phyloP scores from a whole-genome alignment of 1,284 basidiomycete genomes.

The Termitomyces sp. region DNA sequence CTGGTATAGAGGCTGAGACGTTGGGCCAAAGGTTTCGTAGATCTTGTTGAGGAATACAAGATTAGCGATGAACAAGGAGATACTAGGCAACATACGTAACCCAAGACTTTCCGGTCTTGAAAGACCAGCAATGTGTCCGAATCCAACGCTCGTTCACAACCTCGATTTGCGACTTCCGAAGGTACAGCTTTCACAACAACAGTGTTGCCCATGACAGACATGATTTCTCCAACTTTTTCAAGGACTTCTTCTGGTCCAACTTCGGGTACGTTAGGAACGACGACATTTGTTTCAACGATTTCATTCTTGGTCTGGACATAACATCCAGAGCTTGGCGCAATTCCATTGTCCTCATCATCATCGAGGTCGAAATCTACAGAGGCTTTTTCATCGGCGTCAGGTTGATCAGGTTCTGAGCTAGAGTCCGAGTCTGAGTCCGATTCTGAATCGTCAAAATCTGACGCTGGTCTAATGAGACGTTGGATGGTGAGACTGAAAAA shows the following conservation, averaged over 20 bases:
- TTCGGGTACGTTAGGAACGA: conserved; percentile 52
- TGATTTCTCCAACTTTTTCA: conserved; percentile 70
- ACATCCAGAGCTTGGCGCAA: conserved; percentile 30
- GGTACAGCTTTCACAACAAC: conserved; percentile 65
- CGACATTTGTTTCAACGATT: conserved; percentile 43
- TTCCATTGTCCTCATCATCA: conserved; percentile 49
- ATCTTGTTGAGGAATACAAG: conserved; percentile 50
- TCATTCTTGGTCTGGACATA: conserved; percentile 66
- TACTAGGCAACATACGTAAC: conserved; percentile 58
- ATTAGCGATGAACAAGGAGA: conserved; percentile 2
- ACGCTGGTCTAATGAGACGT: conserved; percentile 10
- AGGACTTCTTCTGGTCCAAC: conserved; percentile 55
- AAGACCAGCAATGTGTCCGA: conserved; percentile 84
- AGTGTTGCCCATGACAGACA: conserved; percentile 63
- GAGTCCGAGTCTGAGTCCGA: conserved; percentile 38
- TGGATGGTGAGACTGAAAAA: conserved; percentile 1
- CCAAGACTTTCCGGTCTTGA: conserved; percentile 77
- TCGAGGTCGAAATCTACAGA: conserved; percentile 28
- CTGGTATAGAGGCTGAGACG: conserved; percentile 79
- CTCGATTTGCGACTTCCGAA: conserved; percentile 35
- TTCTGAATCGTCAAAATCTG: conserved; percentile 21
- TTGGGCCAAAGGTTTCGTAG: conserved; percentile 89
- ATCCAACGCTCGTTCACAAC: conserved; percentile 64
- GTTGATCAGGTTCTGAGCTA: conserved; percentile 37
- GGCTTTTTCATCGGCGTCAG: conserved; percentile 20